phyloP scores from a whole-genome alignment of 2,329 filamentous ascomycete species.

The Shiraia bambusicola region DNA sequence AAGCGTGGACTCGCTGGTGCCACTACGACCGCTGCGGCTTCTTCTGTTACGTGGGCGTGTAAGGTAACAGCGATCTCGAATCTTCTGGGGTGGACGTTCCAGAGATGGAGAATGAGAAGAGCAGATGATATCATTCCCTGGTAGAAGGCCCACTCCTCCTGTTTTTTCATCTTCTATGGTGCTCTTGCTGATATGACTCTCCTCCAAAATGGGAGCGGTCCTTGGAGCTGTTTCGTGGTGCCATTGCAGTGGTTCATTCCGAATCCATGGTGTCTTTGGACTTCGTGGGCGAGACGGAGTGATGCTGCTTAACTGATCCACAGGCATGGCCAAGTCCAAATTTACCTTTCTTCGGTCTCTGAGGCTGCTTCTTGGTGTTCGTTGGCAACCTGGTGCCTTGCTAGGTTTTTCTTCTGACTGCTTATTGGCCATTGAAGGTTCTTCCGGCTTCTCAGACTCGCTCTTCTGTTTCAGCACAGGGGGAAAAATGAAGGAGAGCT shows the following conservation, averaged over 20 bases:
- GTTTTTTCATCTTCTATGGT: not conserved
- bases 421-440: constrained; percentile 1
- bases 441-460: not conserved
- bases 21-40: constrained; percentile 12
- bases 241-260: constrained; percentile 15
- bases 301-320: constrained; percentile 13
- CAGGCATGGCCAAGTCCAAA: constrained; percentile 29
- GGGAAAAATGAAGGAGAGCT: constrained; percentile 12
- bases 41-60: constrained; percentile 8
- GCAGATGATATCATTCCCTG: constrained; percentile 8
- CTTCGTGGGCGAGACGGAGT: constrained; percentile 27
- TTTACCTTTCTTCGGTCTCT: constrained; percentile 33
- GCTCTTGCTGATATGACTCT: constrained; percentile 7
- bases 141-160: constrained; percentile 8
- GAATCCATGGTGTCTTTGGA: constrained; percentile 28
- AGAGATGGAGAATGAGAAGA: constrained; percentile 9
- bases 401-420: not conserved
- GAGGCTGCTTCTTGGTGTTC: constrained; percentile 16
- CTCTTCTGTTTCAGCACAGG: constrained; percentile 1
- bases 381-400: not conserved
- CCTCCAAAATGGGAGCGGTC: constrained; percentile 16
- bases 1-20: constrained; percentile 15
- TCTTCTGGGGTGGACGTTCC: constrained; percentile 9
- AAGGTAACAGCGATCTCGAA: constrained; percentile 17
- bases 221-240: constrained; percentile 4